Evolutionary conservation across 106 monocot species (phyloP).

Genomic region (Iris macrosiphon): DNA sequence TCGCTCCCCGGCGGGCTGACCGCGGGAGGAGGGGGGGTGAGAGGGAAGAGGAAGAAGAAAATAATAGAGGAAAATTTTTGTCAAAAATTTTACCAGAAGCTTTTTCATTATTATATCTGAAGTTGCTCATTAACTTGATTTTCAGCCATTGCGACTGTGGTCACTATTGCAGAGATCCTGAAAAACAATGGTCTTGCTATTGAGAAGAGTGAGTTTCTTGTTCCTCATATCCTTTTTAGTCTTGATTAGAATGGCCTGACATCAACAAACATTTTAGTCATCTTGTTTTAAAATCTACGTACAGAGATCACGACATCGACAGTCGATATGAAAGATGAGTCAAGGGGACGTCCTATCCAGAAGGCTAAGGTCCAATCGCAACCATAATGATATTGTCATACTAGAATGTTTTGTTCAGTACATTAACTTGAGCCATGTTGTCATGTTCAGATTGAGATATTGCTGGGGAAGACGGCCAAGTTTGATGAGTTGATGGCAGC

Average conservation of each 20-base stretch:
- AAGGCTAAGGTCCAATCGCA: constrained; percentile 45
- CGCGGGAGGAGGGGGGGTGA: too few species aligned
- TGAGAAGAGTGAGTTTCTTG: constrained; percentile 15
- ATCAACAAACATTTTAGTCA: too few species aligned
- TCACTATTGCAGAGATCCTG: constrained; percentile 23
- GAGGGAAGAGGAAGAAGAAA: too few species aligned
- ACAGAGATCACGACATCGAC: constrained; percentile 46
- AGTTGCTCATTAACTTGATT: not conserved
- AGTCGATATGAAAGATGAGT: constrained; percentile 51
- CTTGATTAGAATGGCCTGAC: too few species aligned
- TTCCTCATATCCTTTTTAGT: not conserved
- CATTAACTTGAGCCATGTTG: not conserved
- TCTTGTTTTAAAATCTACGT: not conserved
- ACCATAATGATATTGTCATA: too few species aligned
- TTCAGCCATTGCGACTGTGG: constrained; percentile 23
- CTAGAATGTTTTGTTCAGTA: not conserved
- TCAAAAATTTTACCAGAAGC: too few species aligned
- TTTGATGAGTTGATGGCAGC: constrained; percentile 59
- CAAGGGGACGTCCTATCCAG: constrained; percentile 40
- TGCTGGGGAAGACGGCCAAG: constrained; percentile 39
- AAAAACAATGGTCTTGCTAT: constrained; percentile 20
- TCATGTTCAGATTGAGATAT: constrained; percentile 42
- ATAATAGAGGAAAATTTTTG: too few species aligned
- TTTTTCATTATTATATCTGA: too few species aligned
- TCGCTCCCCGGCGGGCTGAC: too few species aligned